Percentiles rank a stretch among this genome's conserved stretches.
Conservation (phyloP, 768 basidiomycete species). For the Clavaria fumosa region DNA sequence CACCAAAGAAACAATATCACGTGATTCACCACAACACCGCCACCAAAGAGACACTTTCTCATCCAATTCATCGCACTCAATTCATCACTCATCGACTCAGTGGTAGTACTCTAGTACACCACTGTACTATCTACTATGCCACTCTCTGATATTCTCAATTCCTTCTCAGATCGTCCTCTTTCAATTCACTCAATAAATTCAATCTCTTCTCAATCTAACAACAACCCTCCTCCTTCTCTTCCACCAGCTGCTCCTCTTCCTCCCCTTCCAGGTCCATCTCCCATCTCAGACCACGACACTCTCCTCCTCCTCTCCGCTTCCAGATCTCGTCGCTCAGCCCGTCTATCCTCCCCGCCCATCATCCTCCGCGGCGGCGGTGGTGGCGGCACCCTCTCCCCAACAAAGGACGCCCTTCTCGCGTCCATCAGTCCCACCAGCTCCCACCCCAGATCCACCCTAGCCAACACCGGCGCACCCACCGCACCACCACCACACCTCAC, state of each 20-base stretch:
- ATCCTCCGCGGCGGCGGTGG: background rate
- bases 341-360: conserved; percentile 3
- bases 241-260: conserved; percentile 6
- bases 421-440: background rate
- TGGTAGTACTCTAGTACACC: no score
- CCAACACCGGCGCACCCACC: background rate
- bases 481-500: background rate
- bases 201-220: no score
- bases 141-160: no score
- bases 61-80: no score
- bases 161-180: no score
- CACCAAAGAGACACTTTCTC: no score
- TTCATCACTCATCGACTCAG: no score
- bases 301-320: conserved; percentile 5
- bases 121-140: no score
- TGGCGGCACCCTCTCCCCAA: background rate
- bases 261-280: conserved; percentile 6
- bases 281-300: conserved; percentile 5
- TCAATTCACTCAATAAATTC: no score
- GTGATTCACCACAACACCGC: no score
- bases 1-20: no score
- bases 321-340: conserved; percentile 2
- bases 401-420: background rate
- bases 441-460: background rate
- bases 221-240: conserved; percentile 7